Conservation (phyloP, 1,284 basidiomycete species). For the Boletus smithii region DNA sequence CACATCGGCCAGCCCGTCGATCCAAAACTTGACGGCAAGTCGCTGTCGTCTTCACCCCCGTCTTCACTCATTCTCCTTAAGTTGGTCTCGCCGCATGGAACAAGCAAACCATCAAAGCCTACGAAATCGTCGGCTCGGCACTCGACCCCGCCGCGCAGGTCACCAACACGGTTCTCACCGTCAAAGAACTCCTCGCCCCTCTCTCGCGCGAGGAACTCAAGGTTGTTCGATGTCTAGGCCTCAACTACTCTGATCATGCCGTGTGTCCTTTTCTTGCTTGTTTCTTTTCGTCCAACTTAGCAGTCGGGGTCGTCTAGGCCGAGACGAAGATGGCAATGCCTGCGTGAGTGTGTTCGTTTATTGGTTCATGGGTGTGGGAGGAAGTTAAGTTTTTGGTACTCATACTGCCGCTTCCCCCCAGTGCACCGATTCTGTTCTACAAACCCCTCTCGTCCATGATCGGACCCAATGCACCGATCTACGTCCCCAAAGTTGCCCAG, state of each 20-base stretch:
- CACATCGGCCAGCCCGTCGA: slow-evolving; percentile 80
- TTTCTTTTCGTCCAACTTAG: background rate
- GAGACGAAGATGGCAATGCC: slow-evolving; percentile 65
- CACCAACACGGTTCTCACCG: slow-evolving; percentile 60
- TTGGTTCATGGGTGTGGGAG: background rate
- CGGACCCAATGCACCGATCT: slow-evolving; percentile 63
- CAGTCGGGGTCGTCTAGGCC: slow-evolving; percentile 40
- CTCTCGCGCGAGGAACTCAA: slow-evolving; percentile 62
- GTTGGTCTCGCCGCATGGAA: slow-evolving; percentile 65
- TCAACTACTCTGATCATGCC: slow-evolving; percentile 80
- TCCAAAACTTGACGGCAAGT: slow-evolving; percentile 57
- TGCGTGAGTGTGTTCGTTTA: slow-evolving; percentile 41
- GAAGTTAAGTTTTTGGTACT: background rate
- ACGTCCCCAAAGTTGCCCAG: slow-evolving; percentile 66
- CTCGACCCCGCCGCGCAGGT: slow-evolving; percentile 63
- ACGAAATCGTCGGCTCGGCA: slow-evolving; percentile 65
- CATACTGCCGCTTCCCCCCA: slow-evolving; percentile 17
- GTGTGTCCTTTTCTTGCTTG: slow-evolving; percentile 39
- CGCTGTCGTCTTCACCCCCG: background rate
- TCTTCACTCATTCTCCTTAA: slow-evolving; percentile 28
- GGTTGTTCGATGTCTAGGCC: slow-evolving; percentile 72
- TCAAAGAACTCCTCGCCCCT: slow-evolving; percentile 68
- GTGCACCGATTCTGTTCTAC: slow-evolving; percentile 74
- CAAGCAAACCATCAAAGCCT: slow-evolving; percentile 56
- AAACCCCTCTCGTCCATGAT: slow-evolving; percentile 75